Evolutionary conservation across 1,284 basidiomycete species (phyloP).

Genomic region (Tilletia walkeri): DNA sequence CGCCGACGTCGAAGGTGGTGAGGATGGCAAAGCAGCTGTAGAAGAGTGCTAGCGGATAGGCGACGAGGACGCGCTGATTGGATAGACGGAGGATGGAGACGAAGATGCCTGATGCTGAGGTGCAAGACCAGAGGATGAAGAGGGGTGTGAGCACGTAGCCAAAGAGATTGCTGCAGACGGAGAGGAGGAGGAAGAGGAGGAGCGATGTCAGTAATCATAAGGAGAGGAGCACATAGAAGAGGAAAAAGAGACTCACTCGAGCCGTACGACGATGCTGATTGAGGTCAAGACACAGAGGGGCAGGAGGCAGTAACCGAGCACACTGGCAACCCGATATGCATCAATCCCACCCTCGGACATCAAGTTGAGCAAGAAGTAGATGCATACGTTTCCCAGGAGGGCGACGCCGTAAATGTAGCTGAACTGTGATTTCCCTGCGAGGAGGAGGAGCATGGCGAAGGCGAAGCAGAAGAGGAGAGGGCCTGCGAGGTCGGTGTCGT

Average conservation of each 20-base stretch:
- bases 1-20: constrained; percentile 47
- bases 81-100: constrained; percentile 50
- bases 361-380: constrained; percentile 92
- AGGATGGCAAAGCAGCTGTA: constrained; percentile 54
- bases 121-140: constrained; percentile 54
- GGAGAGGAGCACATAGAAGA: background rate
- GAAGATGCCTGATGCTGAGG: constrained; percentile 54
- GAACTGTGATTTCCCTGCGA: constrained; percentile 94
- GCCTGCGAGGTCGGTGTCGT: constrained; percentile 96
- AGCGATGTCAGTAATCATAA: background rate
- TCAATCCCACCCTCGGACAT: constrained; percentile 97
- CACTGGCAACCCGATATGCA: constrained; percentile 90
- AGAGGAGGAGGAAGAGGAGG: background rate
- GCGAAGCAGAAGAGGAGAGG: constrained; percentile 93
- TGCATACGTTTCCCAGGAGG: constrained; percentile 85
- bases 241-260: constrained; percentile 70
- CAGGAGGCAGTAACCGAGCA: constrained; percentile 92
- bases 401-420: constrained; percentile 98
- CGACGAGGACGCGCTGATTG: constrained; percentile 53
- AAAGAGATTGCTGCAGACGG: constrained; percentile 29
- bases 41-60: constrained; percentile 53
- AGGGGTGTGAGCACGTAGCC: constrained; percentile 50
- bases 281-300: constrained; percentile 96
- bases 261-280: constrained; percentile 78
- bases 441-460: constrained; percentile 51